Evolutionary conservation across 805 yeast genomes (phyloP).

Genomic region (Metschnikowia henanensis): DNA sequence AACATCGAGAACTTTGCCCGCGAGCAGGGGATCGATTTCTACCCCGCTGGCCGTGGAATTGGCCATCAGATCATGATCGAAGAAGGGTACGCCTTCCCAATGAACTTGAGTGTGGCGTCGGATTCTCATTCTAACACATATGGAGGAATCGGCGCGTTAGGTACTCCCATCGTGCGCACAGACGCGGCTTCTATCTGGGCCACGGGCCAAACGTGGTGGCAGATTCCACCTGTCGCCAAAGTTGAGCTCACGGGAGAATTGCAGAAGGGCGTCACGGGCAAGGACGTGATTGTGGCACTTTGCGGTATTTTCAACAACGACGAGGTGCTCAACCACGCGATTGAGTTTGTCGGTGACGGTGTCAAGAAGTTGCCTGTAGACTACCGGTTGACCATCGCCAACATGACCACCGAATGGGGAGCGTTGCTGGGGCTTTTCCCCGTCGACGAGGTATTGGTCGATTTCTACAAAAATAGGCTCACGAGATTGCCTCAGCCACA

Average conservation of each 20-base stretch:
- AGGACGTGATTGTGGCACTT: slow-evolving; percentile 93
- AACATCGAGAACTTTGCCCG: slow-evolving; percentile 90
- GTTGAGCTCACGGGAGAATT: slow-evolving; percentile 83
- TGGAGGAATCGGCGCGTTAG: slow-evolving; percentile 95
- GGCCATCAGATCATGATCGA: slow-evolving; percentile 99
- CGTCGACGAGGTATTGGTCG: slow-evolving; percentile 75
- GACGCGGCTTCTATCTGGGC: slow-evolving; percentile 99
- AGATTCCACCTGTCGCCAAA: slow-evolving; percentile 97
- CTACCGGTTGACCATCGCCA: slow-evolving; percentile 23
- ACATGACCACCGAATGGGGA: slow-evolving; percentile 46
- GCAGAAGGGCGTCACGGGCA: slow-evolving; percentile 89
- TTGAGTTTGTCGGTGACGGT: slow-evolving; percentile 88
- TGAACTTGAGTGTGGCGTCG: slow-evolving; percentile 90
- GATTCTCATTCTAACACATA: slow-evolving; percentile 98
- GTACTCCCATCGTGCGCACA: slow-evolving; percentile 97
- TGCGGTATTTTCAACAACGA: slow-evolving; percentile 93
- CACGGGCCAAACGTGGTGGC: slow-evolving; percentile 99
- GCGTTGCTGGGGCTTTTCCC: slow-evolving; percentile 91
- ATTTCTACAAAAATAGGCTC: slow-evolving; percentile 73
- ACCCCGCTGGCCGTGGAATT: slow-evolving; percentile 98
- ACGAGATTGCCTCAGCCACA: slow-evolving; percentile 66
- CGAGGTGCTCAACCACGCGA: slow-evolving; percentile 91
- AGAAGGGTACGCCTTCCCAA: slow-evolving; percentile 97
- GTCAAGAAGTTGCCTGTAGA: slow-evolving; percentile 70
- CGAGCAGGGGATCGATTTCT: slow-evolving; percentile 91